Evolutionary conservation across 176 grass and related monocot species (phyloP).

Genomic region (Elymus sibiricus): DNA sequence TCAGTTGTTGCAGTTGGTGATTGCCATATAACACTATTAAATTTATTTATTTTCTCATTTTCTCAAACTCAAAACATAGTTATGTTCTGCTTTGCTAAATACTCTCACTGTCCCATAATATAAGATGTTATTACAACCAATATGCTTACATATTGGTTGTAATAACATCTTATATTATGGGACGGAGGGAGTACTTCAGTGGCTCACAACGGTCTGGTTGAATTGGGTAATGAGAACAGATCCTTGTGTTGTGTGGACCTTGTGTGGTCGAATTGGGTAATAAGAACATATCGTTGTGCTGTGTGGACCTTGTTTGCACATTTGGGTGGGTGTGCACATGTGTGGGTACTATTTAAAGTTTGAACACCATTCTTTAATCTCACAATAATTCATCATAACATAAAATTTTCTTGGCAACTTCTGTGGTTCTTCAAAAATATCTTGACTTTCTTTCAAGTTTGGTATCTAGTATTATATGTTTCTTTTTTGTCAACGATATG

Average conservation of each 20-base stretch:
- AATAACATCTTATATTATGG: no score
- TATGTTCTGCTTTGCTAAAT: slow-evolving; percentile 5
- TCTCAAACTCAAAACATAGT: background rate
- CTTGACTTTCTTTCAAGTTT: background rate
- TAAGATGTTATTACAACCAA: no score
- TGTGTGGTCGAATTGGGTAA: background rate
- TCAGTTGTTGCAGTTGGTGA: slow-evolving; percentile 1
- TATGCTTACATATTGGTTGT: no score
- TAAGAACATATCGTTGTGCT: background rate
- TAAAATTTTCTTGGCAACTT: slow-evolving; percentile 2
- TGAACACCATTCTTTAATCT: background rate
- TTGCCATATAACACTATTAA: background rate
- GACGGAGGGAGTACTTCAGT: background rate
- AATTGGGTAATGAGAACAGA: background rate
- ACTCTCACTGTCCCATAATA: no score
- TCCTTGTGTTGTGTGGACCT: background rate
- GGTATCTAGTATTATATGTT: slow-evolving; percentile 5
- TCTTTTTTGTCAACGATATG: background rate
- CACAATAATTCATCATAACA: background rate
- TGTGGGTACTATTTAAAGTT: background rate
- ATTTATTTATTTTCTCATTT: background rate
- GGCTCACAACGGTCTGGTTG: background rate
- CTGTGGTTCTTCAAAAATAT: slow-evolving; percentile 25
- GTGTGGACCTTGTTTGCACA: background rate
- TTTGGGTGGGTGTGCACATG: background rate